Base-by-base conservation (phyloP, 768 basidiomycete species). In the Mycena polygramma region DNA sequence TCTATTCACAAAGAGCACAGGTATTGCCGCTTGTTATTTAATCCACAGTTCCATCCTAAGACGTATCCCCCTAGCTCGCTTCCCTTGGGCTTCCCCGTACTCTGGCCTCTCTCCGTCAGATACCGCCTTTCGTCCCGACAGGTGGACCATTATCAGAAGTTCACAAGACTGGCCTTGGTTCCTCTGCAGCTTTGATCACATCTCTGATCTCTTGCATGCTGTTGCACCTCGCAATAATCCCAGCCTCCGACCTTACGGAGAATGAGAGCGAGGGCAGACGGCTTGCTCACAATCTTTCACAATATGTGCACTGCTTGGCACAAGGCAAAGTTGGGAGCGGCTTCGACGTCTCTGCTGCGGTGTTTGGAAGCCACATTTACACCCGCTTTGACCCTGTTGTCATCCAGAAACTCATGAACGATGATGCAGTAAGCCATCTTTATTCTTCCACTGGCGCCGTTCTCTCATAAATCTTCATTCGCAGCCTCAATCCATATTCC, bases 291-390 rank as follows among this genome's bases (percentile, higher is more conserved):
- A 98, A 98, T 78, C 87, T 94, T 51, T 92, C 98, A 6, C 98
- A 99, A 78, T 98, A 92, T 78, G 89, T 96, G 9, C 98, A 99
- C 79, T 98, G 96, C 77, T 85, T 96, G 45, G 98, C 97, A 0
- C 98, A 99, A 82, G 98, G 98, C 48, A 99, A 99, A 81, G 92
- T 99, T 19, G 98, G 98, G 37, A 96, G 94, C 76, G 98, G 98
- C 8, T 99, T 99, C 82, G 98, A 99, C 76, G 94, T 99, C 55
- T 91, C 95, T 8, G 90, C 95, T 0, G 97, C 97, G 1, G 94
- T 95, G 4, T 99, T 93, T 79, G 98, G 98, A 26, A 96, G 95
- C 76, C 97, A 99, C 75, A 77, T 96, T 9, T 99, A 99, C 82
- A 92, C 89, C 26, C 89, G 97, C 53, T 98, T 98, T 78, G 88